Percentiles rank a stretch among this genome's conserved stretches.
Evolutionary conservation across 2,329 filamentous ascomycete genomes (phyloP).

Genomic region (Penicillium sp.): DNA sequence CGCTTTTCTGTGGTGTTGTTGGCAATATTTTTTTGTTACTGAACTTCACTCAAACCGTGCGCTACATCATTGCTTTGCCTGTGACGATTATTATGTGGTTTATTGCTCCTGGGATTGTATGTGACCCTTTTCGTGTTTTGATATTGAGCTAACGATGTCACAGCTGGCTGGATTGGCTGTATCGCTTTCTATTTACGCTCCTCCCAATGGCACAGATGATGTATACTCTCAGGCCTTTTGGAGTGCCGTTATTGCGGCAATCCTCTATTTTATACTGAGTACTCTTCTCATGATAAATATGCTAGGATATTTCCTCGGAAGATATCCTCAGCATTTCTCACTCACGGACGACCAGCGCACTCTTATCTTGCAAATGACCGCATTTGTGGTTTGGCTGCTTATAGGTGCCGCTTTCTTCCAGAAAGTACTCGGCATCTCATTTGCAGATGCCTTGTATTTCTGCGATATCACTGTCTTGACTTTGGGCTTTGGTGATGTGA

Average conservation of each 20-base stretch:
- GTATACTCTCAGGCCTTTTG: conserved; percentile 80
- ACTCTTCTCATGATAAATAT: conserved; percentile 78
- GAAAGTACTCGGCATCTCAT: conserved; percentile 71
- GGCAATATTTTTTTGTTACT: conserved; percentile 81
- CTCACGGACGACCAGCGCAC: conserved; percentile 81
- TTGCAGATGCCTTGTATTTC: conserved; percentile 77
- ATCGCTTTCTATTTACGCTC: conserved; percentile 64
- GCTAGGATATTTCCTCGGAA: conserved; percentile 70
- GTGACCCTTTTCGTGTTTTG: conserved; percentile 17
- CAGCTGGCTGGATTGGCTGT: conserved; percentile 67
- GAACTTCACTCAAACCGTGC: conserved; percentile 79
- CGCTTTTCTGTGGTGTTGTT: conserved; percentile 71
- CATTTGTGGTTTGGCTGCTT: conserved; percentile 78
- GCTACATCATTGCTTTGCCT: conserved; percentile 80
- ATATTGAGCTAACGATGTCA: not conserved
- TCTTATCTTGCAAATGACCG: conserved; percentile 85
- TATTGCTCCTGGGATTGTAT: conserved; percentile 59
- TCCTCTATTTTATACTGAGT: conserved; percentile 77
- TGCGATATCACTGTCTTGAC: conserved; percentile 69
- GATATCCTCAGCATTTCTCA: conserved; percentile 76
- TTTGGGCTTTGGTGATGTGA: conserved; percentile 64
- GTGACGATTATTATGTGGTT: conserved; percentile 82
- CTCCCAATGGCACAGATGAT: conserved; percentile 49
- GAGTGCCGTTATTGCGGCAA: conserved; percentile 78
- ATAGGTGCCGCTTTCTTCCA: conserved; percentile 76